Percentiles rank a stretch among this genome's conserved stretches.
phyloP scores from a whole-genome alignment of 2,329 filamentous ascomycete species.

The Microascus cirrosus region DNA sequence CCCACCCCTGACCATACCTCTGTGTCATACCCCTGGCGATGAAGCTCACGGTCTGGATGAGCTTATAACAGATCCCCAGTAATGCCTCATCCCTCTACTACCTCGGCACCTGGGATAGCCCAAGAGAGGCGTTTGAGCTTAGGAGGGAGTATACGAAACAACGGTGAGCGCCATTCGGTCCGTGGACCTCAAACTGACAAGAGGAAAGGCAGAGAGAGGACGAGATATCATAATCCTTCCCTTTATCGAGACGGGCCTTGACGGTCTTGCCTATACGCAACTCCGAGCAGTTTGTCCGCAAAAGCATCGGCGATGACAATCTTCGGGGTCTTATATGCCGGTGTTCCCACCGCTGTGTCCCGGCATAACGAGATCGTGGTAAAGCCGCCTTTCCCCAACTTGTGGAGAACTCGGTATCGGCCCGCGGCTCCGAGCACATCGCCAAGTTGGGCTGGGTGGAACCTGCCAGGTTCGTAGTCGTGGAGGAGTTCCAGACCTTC shows the following conservation, averaged over 20 bases:
- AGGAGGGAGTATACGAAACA: slow-evolving; percentile 15
- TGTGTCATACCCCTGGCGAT: not conserved
- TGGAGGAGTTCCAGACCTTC: slow-evolving; percentile 10
- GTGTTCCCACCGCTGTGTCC: slow-evolving; percentile 14
- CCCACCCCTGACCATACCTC: too few species aligned
- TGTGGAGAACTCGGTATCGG: slow-evolving; percentile 29
- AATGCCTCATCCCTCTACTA: slow-evolving; percentile 5
- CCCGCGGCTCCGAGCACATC: slow-evolving; percentile 20
- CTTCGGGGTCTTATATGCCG: slow-evolving; percentile 11
- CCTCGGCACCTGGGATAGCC: slow-evolving; percentile 4
- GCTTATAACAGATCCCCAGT: slow-evolving; percentile 6
- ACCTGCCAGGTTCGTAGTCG: slow-evolving; percentile 24
- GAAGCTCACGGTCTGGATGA: not conserved
- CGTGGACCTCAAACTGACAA: slow-evolving; percentile 11
- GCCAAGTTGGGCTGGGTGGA: slow-evolving; percentile 28
- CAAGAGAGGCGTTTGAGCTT: slow-evolving; percentile 13
- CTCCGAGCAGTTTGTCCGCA: not conserved
- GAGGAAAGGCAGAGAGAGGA: slow-evolving; percentile 8
- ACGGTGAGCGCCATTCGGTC: slow-evolving; percentile 15
- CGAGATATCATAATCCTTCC: not conserved
- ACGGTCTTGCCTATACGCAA: not conserved
- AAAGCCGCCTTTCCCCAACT: slow-evolving; percentile 29
- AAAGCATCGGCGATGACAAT: not conserved
- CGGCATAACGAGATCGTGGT: slow-evolving; percentile 30
- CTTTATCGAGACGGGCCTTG: not conserved